phyloP scores from a whole-genome alignment of 148 eudicot species.

The Mesembryanthemum crystallinum region DNA sequence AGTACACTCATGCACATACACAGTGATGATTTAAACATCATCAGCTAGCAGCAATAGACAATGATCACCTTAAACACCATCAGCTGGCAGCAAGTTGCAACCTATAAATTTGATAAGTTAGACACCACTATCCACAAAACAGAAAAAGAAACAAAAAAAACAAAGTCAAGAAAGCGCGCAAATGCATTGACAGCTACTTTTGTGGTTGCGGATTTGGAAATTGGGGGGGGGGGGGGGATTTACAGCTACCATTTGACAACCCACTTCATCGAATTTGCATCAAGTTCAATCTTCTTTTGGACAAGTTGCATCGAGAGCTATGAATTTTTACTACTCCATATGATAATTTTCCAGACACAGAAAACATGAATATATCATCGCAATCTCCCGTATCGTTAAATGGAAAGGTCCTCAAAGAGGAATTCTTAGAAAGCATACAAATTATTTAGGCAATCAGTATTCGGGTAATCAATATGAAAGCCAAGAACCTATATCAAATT shows the following conservation, averaged over 20 bases:
- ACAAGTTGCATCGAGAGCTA: neutral
- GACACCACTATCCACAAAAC: too few species aligned
- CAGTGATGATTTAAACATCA: too few species aligned
- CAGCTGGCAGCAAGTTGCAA: too few species aligned
- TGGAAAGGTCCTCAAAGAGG: neutral
- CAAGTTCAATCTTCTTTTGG: neutral
- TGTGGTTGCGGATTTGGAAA: too few species aligned
- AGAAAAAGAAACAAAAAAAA: too few species aligned
- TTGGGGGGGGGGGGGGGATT: too few species aligned
- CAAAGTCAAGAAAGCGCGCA: too few species aligned
- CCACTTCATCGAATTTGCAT: neutral
- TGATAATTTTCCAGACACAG: neutral
- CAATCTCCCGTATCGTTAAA: neutral
- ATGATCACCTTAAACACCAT: too few species aligned
- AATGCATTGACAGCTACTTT: too few species aligned
- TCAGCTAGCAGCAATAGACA: too few species aligned
- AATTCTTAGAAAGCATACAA: constrained; percentile 3
- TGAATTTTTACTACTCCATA: constrained; percentile 5
- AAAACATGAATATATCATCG: neutral
- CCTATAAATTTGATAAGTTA: too few species aligned
- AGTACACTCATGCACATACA: too few species aligned
- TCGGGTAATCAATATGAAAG: constrained; percentile 22
- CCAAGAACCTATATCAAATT: neutral
- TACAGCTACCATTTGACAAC: neutral
- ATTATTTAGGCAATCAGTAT: constrained; percentile 21